Conservation (phyloP, 2,329 filamentous ascomycete genomes). For the Leptoxyphium fumago region DNA sequence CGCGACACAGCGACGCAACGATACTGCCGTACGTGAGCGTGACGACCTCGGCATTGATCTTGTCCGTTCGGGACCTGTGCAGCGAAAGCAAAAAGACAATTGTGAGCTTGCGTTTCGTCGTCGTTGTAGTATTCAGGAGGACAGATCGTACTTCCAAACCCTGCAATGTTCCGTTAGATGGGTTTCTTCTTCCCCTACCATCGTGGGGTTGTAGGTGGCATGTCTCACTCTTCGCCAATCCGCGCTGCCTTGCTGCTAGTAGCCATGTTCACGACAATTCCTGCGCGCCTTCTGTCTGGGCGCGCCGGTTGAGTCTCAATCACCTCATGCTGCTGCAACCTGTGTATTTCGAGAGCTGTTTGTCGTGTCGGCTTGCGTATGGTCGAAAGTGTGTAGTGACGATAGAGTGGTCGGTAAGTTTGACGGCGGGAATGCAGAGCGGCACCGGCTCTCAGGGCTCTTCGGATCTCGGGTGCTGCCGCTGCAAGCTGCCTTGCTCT, state of each 20-base stretch:
- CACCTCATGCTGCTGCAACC: constrained; percentile 12
- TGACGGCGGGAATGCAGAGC: neutral
- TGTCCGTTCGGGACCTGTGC: constrained; percentile 76
- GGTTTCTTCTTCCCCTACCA: no score
- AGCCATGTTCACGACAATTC: constrained; percentile 25
- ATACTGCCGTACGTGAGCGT: constrained; percentile 97
- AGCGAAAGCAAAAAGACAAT: constrained; percentile 60
- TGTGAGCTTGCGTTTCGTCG: constrained; percentile 97
- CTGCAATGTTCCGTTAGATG: constrained; percentile 29
- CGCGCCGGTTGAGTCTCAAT: constrained; percentile 6
- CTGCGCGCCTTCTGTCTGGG: constrained; percentile 7
- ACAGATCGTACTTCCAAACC: constrained; percentile 71
- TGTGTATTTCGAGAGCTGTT: no score
- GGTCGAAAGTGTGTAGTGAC: neutral
- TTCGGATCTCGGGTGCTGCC: neutral
- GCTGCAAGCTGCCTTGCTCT: neutral
- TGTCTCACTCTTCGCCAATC: constrained; percentile 58
- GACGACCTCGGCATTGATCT: constrained; percentile 94
- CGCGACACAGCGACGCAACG: constrained; percentile 88
- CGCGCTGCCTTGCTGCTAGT: constrained; percentile 49
- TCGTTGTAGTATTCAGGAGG: constrained; percentile 51
- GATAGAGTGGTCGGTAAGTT: neutral
- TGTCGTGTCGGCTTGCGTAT: no score
- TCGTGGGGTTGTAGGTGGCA: neutral
- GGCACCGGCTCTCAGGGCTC: neutral